A percentile compares a stretch with the other conserved stretches of the same genome.
Conservation (phyloP, 2,329 filamentous ascomycete genomes). For the Dryadomyces quercus-mongolicae region DNA sequence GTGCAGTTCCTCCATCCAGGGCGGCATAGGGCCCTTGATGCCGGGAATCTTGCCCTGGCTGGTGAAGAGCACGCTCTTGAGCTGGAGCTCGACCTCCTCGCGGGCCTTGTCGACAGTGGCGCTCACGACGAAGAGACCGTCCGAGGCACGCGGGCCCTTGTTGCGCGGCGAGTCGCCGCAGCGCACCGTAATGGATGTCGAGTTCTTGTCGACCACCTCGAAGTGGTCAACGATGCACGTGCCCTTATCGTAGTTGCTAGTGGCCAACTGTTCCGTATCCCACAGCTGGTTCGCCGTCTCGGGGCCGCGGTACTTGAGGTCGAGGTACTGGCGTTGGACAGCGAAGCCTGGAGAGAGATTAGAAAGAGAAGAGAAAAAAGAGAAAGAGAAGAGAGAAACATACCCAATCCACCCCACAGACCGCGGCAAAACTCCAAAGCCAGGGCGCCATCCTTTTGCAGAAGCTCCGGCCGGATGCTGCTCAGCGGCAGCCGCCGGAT, state of each 20-base stretch:
- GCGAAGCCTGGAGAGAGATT: constrained; percentile 33
- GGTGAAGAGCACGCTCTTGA: constrained; percentile 53
- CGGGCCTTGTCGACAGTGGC: constrained; percentile 46
- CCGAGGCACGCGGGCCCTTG: constrained; percentile 40
- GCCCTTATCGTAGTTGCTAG: constrained; percentile 48
- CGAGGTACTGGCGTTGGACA: constrained; percentile 44
- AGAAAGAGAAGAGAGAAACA: constrained; percentile 13
- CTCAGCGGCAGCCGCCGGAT: constrained; percentile 49
- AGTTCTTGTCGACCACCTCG: constrained; percentile 54
- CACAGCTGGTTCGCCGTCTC: constrained; percentile 50
- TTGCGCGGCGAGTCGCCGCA: constrained; percentile 54
- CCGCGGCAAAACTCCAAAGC: constrained; percentile 55
- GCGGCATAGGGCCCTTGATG: constrained; percentile 21
- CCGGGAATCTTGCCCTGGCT: constrained; percentile 25
- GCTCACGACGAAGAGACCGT: constrained; percentile 55
- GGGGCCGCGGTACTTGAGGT: constrained; percentile 44
- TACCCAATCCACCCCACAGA: constrained; percentile 55
- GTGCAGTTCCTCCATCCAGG: constrained; percentile 23
- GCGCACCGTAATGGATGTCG: constrained; percentile 47
- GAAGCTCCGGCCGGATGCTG: constrained; percentile 52
- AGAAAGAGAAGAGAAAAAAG: background rate
- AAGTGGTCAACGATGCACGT: constrained; percentile 60
- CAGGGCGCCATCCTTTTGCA: constrained; percentile 45
- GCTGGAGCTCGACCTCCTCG: constrained; percentile 47
- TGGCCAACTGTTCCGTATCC: constrained; percentile 39